Conservation (phyloP, 768 basidiomycete species). For the Leccinum fibrillosum region DNA sequence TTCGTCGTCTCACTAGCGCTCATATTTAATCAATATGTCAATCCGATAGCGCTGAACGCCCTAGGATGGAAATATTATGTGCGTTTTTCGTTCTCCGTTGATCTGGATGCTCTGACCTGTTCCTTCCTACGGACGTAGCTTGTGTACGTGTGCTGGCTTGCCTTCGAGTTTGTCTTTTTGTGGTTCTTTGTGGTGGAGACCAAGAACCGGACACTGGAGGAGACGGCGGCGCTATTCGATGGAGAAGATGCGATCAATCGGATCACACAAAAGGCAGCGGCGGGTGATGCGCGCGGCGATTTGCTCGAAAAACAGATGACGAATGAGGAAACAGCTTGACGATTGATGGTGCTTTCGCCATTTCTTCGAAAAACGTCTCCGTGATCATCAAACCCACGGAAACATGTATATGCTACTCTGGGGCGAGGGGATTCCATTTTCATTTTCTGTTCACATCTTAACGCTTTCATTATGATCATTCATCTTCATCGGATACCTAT, state of each 20-base stretch:
- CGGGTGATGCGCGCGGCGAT: background rate
- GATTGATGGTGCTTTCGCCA: no score
- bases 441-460: no score
- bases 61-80: conserved; percentile 50
- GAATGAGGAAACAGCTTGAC: background rate
- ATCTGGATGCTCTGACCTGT: background rate
- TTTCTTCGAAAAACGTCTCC: no score
- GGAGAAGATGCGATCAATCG: conserved; percentile 39
- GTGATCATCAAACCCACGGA: no score
- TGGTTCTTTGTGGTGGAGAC: conserved; percentile 20
- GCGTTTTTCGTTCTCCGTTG: background rate
- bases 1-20: conserved; percentile 60
- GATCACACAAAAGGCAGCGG: conserved; percentile 14
- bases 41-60: conserved; percentile 64
- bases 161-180: conserved; percentile 9
- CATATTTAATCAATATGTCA: conserved; percentile 79
- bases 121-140: conserved; percentile 1
- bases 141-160: conserved; percentile 23
- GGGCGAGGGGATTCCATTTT: no score
- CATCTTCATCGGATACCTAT: no score
- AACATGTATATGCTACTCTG: no score
- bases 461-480: no score
- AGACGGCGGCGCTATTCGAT: conserved; percentile 71
- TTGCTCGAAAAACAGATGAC: conserved; percentile 6
- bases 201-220: conserved; percentile 55